Conservation (phyloP, 148 eudicot genomes). For the Vaccinium macrocarpon region DNA sequence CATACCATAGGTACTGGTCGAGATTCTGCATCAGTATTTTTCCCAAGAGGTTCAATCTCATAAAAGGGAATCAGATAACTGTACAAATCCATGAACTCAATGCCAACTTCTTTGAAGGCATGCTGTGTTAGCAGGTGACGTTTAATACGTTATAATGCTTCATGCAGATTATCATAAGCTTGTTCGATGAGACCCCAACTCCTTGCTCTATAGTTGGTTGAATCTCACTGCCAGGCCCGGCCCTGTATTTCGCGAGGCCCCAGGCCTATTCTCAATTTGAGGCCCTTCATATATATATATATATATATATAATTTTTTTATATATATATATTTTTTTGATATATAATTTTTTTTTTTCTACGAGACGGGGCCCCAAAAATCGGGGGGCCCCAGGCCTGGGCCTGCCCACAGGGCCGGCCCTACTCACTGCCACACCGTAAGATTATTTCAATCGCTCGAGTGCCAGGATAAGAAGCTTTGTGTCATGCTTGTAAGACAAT, state of each 20-base stretch:
- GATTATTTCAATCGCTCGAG: constrained; percentile 96
- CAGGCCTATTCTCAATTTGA: too few species aligned
- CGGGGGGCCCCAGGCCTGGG: too few species aligned
- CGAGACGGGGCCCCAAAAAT: too few species aligned
- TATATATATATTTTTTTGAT: too few species aligned
- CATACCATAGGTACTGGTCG: constrained; percentile 98
- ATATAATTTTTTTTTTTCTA: too few species aligned
- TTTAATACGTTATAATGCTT: constrained; percentile 87
- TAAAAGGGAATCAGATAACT: constrained; percentile 97
- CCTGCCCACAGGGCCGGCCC: too few species aligned
- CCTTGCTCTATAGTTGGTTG: constrained; percentile 94
- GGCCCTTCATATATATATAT: too few species aligned
- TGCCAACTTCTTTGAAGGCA: constrained; percentile 98
- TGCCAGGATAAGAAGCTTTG: constrained; percentile 98
- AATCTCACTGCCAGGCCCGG: constrained; percentile 94
- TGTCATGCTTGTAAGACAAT: constrained; percentile 96
- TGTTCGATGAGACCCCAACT: constrained; percentile 98
- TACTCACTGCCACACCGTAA: constrained; percentile 96
- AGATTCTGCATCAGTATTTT: constrained; percentile 98
- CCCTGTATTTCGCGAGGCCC: too few species aligned
- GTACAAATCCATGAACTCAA: constrained; percentile 98
- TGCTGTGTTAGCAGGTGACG: constrained; percentile 97
- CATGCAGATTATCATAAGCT: constrained; percentile 99
- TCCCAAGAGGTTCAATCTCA: constrained; percentile 98
- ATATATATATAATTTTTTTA: too few species aligned